These are phyloP conservation scores for Anthracocystis panici-leucophaei DNA, from an alignment of 1,284 basidiomycete species.

Conservation along the genomic window DNA sequence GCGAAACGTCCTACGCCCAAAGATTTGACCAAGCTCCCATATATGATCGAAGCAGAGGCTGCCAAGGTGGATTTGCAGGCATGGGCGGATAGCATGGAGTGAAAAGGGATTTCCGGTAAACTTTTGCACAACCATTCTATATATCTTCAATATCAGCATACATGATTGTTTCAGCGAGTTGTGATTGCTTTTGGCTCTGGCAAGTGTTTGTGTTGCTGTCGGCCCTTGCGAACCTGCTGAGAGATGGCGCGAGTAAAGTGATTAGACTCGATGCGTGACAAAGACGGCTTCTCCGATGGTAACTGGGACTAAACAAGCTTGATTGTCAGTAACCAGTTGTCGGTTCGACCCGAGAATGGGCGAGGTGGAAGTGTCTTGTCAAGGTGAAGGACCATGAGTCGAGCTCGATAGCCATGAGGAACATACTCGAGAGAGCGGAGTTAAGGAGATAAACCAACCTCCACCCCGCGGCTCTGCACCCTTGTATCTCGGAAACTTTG, in stretches of 20 bases:
- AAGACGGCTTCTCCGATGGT: not conserved
- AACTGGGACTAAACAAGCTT: not conserved
- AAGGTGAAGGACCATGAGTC: no score
- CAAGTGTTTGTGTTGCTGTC: not conserved
- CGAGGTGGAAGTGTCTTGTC: no score
- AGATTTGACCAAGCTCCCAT: constrained; percentile 58
- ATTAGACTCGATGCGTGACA: no score
- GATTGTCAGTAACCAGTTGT: not conserved
- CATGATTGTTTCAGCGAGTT: not conserved
- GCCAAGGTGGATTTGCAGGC: constrained; percentile 54
- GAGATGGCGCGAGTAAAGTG: not conserved
- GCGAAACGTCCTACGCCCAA: constrained; percentile 62
- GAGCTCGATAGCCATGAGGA: not conserved
- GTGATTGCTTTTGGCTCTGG: no score
- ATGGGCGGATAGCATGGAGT: constrained; percentile 55
- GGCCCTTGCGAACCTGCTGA: not conserved
- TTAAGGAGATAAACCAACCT: constrained; percentile 5
- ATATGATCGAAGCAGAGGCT: constrained; percentile 51
- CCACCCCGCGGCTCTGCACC: not conserved
- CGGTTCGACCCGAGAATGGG: not conserved
- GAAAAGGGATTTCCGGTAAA: not conserved
- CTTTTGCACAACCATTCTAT: not conserved
- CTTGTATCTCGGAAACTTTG: not conserved
- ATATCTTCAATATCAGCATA: not conserved
- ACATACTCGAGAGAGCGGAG: not conserved